Percentiles rank a stretch among this genome's conserved stretches.
Evolutionary conservation across 192 early-diverging fungal genomes (phyloP).

Genomic region (Gigaspora rosea): DNA sequence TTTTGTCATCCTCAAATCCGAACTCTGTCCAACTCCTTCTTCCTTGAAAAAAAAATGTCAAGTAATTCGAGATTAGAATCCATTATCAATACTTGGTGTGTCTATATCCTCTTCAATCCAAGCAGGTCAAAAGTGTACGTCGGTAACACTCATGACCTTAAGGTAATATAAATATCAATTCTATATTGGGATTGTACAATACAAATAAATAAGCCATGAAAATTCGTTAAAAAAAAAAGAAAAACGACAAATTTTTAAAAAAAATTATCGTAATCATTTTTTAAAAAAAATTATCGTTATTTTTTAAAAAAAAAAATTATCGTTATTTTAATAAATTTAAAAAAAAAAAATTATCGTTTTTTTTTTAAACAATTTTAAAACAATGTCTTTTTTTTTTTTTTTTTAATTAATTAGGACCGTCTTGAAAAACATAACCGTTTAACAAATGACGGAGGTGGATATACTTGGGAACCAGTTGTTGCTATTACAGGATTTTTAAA

Average conservation of each 20-base stretch:
- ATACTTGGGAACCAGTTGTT: slow-evolving; percentile 8
- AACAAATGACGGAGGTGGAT: neutral
- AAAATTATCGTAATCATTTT: no score
- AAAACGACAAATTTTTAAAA: no score
- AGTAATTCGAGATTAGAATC: slow-evolving; percentile 5
- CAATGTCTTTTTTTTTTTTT: neutral
- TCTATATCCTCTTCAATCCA: slow-evolving; percentile 12
- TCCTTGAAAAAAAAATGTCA: neutral
- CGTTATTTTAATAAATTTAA: no score
- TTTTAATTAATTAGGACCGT: neutral
- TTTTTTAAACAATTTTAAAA: no score
- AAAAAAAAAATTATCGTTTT: no score
- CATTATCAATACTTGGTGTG: slow-evolving; percentile 1
- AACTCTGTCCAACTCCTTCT: neutral
- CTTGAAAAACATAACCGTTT: slow-evolving; percentile 11
- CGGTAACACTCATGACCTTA: slow-evolving; percentile 23
- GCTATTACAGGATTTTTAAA: slow-evolving; percentile 25
- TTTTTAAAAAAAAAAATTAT: no score
- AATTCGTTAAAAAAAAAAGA: no score
- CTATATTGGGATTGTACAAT: neutral
- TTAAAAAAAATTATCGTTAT: no score
- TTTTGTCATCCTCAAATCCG: neutral
- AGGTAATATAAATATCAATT: slow-evolving; percentile 17
- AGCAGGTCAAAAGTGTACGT: slow-evolving; percentile 9
- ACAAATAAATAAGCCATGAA: neutral